Percentiles rank a stretch among this genome's conserved stretches.
phyloP scores from a whole-genome alignment of 805 yeast genomes.

The Wickerhamiella dianesei region DNA sequence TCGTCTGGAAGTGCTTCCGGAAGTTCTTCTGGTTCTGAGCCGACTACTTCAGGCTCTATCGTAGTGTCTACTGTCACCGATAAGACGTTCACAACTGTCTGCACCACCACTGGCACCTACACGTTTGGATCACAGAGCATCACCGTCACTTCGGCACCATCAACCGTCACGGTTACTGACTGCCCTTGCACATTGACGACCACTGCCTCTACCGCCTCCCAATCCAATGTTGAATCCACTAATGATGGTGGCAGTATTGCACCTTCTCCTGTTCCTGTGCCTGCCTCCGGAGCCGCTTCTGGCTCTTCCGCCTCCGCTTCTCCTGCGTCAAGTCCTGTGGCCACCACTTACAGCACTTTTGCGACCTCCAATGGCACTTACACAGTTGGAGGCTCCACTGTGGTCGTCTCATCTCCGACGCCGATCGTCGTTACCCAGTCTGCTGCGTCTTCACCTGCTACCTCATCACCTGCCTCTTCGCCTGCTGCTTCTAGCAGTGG shows the following conservation, averaged over 20 bases:
- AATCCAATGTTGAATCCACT: too few relatives aligned
- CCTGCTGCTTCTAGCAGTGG: too few relatives aligned
- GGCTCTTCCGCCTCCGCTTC: constrained; percentile 1
- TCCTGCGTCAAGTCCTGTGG: constrained; percentile 3
- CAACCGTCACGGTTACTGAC: neutral
- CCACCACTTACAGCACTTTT: constrained; percentile 8
- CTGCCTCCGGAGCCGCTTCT: too few relatives aligned
- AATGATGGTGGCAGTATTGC: too few relatives aligned
- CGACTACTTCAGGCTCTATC: too few relatives aligned
- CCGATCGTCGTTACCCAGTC: neutral
- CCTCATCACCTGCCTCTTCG: too few relatives aligned
- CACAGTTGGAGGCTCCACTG: constrained; percentile 6
- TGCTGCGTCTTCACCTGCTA: too few relatives aligned
- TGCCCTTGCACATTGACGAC: neutral
- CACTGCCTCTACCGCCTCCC: neutral
- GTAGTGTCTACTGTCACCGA: neutral
- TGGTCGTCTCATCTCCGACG: neutral
- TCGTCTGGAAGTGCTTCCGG: too few relatives aligned
- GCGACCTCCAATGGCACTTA: constrained; percentile 3
- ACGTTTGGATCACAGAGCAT: neutral
- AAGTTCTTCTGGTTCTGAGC: too few relatives aligned
- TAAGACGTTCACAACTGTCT: neutral
- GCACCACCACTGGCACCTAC: neutral
- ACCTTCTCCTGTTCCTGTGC: too few relatives aligned
- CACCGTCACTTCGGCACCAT: neutral